Evolutionary conservation across 495 filamentous ascomycete species (phyloP).

Genomic region (Annulohypoxylon maeteangense): DNA sequence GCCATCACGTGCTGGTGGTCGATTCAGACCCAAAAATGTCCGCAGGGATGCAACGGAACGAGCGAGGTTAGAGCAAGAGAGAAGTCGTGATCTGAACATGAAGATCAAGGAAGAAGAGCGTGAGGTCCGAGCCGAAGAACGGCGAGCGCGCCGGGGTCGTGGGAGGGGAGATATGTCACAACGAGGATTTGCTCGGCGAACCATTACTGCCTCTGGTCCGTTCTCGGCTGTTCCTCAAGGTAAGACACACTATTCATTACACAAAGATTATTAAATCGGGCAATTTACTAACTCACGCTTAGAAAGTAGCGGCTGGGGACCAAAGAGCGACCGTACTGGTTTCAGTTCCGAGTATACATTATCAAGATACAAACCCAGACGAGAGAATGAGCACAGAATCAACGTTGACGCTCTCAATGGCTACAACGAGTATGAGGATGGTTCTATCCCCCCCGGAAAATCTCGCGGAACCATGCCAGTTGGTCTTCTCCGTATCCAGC

Average conservation of each 20-base stretch:
- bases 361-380: conserved; percentile 44
- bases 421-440: conserved; percentile 42
- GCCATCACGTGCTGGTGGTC: conserved; percentile 32
- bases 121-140: conserved; percentile 48
- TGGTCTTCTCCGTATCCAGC: conserved; percentile 63
- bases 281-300: conserved; percentile 26
- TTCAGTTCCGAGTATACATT: conserved; percentile 9
- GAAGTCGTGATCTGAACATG: conserved; percentile 40
- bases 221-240: conserved; percentile 51
- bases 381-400: conserved; percentile 50
- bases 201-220: conserved; percentile 52
- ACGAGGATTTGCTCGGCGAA: conserved; percentile 51
- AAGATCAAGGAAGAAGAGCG: conserved; percentile 48
- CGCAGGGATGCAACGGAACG: conserved; percentile 56
- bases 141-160: conserved; percentile 50
- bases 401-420: conserved; percentile 56
- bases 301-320: conserved; percentile 47
- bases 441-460: conserved; percentile 45
- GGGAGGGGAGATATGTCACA: conserved; percentile 48
- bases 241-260: conserved; percentile 17
- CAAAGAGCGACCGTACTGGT: conserved; percentile 47
- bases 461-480: conserved; percentile 54
- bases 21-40: conserved; percentile 57
- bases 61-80: conserved; percentile 53
- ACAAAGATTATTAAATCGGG: neutral